Conservation (phyloP, 108 stramenopile genomes). For the Asterionellopsis glacialis region DNA sequence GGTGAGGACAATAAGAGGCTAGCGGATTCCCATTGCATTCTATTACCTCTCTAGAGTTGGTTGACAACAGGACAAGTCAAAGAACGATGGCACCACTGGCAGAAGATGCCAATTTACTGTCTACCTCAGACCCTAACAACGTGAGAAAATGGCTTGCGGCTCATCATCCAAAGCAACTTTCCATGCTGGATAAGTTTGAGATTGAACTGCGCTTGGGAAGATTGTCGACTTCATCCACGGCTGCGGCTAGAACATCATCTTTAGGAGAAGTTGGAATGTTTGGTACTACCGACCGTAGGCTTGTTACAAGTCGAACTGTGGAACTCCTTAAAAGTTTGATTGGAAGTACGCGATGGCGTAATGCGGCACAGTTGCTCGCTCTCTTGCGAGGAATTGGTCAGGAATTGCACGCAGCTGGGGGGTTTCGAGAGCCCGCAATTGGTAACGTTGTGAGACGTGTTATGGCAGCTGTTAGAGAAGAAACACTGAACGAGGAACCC, state of each 20-base stretch:
- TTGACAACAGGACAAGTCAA: too few species aligned
- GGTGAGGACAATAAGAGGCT: too few species aligned
- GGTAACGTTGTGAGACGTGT: conserved; percentile 77
- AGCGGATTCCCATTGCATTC: too few species aligned
- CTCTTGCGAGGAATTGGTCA: conserved; percentile 71
- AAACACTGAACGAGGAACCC: conserved; percentile 31
- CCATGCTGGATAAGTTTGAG: conserved; percentile 67
- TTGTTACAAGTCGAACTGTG: conserved; percentile 61
- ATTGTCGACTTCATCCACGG: conserved; percentile 28
- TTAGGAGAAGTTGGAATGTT: background rate
- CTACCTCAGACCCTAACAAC: conserved; percentile 21
- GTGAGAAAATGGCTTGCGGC: conserved; percentile 49
- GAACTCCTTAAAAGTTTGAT: conserved; percentile 74
- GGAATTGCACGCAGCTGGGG: conserved; percentile 70
- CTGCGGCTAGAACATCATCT: background rate
- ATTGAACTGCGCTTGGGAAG: conserved; percentile 71
- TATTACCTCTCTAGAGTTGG: too few species aligned
- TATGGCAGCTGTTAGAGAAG: conserved; percentile 78
- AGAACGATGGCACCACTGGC: background rate
- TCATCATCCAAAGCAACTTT: conserved; percentile 54
- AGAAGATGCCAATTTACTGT: background rate
- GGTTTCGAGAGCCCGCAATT: conserved; percentile 79
- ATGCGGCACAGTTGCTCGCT: conserved; percentile 57
- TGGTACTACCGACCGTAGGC: conserved; percentile 43
- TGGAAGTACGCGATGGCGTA: conserved; percentile 81